phyloP scores from a whole-genome alignment of 345 rosid genomes.

The Populus alba region DNA sequence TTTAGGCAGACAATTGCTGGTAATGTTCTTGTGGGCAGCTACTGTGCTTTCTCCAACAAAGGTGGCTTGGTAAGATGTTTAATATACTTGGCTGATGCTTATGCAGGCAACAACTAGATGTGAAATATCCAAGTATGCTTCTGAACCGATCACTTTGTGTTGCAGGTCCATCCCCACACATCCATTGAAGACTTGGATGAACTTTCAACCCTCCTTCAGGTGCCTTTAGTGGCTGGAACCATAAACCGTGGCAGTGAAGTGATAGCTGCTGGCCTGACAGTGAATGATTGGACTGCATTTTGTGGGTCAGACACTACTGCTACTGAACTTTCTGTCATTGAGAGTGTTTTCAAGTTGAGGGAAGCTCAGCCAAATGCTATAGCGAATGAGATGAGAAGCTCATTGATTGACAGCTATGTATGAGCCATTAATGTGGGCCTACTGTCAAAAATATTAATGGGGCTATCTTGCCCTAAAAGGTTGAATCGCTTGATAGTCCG shows the following conservation, averaged over 20 bases:
- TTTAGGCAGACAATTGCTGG: slow-evolving; percentile 94
- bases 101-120: too few species aligned
- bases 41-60: slow-evolving; percentile 74
- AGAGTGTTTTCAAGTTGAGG: slow-evolving; percentile 87
- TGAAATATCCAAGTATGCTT: not conserved
- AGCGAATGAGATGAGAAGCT: slow-evolving; percentile 88
- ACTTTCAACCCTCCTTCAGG: slow-evolving; percentile 90
- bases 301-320: slow-evolving; percentile 96
- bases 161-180: slow-evolving; percentile 90
- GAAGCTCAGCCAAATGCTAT: slow-evolving; percentile 83
- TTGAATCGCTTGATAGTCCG: not conserved
- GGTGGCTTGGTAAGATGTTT: slow-evolving; percentile 74
- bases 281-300: slow-evolving; percentile 86
- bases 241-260: slow-evolving; percentile 90
- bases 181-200: slow-evolving; percentile 92
- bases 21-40: slow-evolving; percentile 91
- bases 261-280: slow-evolving; percentile 75
- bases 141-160: not conserved
- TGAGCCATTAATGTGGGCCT: slow-evolving; percentile 16
- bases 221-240: slow-evolving; percentile 57
- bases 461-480: not conserved
- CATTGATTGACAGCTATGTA: slow-evolving; percentile 75
- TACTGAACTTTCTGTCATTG: slow-evolving; percentile 80
- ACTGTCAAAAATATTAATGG: not conserved
- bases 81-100: not conserved